Evolutionary conservation across 306 rosid genomes (phyloP).

Genomic region (Hippophae gyantsensis): DNA sequence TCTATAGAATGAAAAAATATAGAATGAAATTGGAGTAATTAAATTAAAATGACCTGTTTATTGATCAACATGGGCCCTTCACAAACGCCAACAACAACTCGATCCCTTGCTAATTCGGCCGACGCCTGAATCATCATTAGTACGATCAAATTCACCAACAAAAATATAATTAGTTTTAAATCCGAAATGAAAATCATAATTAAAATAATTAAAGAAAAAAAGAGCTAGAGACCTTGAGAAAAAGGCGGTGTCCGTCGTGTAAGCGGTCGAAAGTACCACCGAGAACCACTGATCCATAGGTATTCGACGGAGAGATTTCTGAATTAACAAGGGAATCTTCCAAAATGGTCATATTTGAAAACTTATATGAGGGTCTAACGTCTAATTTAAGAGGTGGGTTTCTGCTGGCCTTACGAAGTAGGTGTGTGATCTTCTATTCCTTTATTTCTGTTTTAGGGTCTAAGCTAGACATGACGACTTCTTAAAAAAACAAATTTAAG

Average conservation of each 20-base stretch:
- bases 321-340: slow-evolving; percentile 38
- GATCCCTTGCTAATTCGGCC: slow-evolving; percentile 51
- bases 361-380: too few relatives aligned
- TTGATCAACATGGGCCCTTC: slow-evolving; percentile 82
- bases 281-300: slow-evolving; percentile 65
- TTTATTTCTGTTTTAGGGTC: too few relatives aligned
- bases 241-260: slow-evolving; percentile 87
- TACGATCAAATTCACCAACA: neutral
- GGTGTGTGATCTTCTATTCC: too few relatives aligned
- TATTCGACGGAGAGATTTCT: slow-evolving; percentile 55
- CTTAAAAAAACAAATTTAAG: too few relatives aligned
- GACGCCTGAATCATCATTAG: slow-evolving; percentile 42
- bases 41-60: slow-evolving; percentile 39
- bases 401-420: too few relatives aligned
- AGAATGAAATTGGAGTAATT: neutral
- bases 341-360: slow-evolving; percentile 33
- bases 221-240: slow-evolving; percentile 54
- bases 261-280: slow-evolving; percentile 93
- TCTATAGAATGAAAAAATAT: too few relatives aligned
- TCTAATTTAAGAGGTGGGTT: too few relatives aligned
- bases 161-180: slow-evolving; percentile 1
- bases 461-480: too few relatives aligned
- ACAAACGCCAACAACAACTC: slow-evolving; percentile 73
- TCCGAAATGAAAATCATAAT: neutral
- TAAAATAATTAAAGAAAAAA: neutral